Evolutionary conservation across 441 rosid genomes (phyloP).

Genomic region (Gossypium davidsonii): DNA sequence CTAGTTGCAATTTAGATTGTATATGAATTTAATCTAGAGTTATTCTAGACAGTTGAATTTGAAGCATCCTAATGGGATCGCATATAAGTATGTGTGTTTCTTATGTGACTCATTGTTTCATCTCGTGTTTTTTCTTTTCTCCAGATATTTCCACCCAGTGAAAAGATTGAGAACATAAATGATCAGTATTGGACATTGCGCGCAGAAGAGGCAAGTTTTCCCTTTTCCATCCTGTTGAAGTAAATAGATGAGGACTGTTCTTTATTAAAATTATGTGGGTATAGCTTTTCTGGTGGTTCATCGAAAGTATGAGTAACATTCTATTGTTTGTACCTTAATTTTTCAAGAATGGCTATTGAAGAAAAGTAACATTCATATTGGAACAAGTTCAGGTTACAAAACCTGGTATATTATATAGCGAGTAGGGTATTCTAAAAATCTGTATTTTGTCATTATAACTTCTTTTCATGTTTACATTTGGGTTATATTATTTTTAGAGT

Average conservation of each 20-base stretch:
- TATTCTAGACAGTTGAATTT: background rate
- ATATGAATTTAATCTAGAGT: background rate
- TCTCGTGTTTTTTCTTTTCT: conserved; percentile 2
- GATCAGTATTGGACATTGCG: conserved; percentile 47
- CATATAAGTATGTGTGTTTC: background rate
- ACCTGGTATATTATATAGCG: background rate
- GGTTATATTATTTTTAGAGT: background rate
- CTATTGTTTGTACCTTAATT: background rate
- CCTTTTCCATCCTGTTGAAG: background rate
- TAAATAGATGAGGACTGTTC: background rate
- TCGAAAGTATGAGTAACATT: background rate
- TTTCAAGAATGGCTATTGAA: background rate
- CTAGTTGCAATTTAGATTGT: background rate
- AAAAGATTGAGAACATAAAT: conserved; percentile 40
- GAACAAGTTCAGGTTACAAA: background rate
- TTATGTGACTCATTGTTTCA: background rate
- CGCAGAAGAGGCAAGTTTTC: conserved; percentile 38
- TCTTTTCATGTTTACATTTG: too few species aligned
- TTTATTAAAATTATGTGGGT: background rate
- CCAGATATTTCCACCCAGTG: conserved; percentile 39
- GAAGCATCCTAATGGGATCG: background rate
- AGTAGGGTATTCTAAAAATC: background rate
- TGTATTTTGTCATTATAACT: background rate
- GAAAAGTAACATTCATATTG: background rate
- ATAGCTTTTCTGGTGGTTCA: background rate